A percentile compares a stretch with the other conserved stretches of the same genome.
Evolutionary conservation across 1,284 basidiomycete genomes (phyloP).

Genomic region (Austroboletus niveus): DNA sequence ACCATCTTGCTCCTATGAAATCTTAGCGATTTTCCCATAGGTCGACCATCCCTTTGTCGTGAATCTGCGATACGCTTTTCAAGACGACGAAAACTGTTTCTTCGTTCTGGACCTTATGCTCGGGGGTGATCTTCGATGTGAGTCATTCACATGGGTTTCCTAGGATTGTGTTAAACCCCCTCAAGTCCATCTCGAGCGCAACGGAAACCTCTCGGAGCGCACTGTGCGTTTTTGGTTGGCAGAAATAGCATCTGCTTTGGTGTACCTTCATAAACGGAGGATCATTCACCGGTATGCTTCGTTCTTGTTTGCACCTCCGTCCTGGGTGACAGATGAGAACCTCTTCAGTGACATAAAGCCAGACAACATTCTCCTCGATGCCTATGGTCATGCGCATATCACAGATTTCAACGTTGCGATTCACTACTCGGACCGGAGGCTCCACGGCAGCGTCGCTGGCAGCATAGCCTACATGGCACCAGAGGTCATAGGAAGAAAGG

Average conservation of each 20-base stretch:
- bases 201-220: slow-evolving; percentile 74
- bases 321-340: slow-evolving; percentile 30
- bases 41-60: slow-evolving; percentile 95
- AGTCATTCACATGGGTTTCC: slow-evolving; percentile 32
- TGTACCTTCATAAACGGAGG: slow-evolving; percentile 87
- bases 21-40: slow-evolving; percentile 42
- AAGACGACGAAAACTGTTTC: slow-evolving; percentile 98
- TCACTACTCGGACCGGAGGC: slow-evolving; percentile 85
- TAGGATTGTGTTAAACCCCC: slow-evolving; percentile 1
- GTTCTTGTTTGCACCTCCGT: neutral
- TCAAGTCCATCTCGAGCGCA: slow-evolving; percentile 86
- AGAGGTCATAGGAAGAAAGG: slow-evolving; percentile 76
- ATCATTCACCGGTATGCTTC: slow-evolving; percentile 89
- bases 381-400: slow-evolving; percentile 90
- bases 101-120: slow-evolving; percentile 97
- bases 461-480: slow-evolving; percentile 99
- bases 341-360: slow-evolving; percentile 85
- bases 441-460: slow-evolving; percentile 91
- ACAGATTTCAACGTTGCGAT: slow-evolving; percentile 99
- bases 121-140: slow-evolving; percentile 91
- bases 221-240: slow-evolving; percentile 88
- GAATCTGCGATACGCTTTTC: slow-evolving; percentile 95
- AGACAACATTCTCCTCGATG: slow-evolving; percentile 94
- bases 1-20: slow-evolving; percentile 9
- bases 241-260: slow-evolving; percentile 82